Evolutionary conservation across 2,329 filamentous ascomycete genomes (phyloP), one percentile per base, ranked within the genome.

Genomic region (Dactylonectria estremocensis): DNA sequence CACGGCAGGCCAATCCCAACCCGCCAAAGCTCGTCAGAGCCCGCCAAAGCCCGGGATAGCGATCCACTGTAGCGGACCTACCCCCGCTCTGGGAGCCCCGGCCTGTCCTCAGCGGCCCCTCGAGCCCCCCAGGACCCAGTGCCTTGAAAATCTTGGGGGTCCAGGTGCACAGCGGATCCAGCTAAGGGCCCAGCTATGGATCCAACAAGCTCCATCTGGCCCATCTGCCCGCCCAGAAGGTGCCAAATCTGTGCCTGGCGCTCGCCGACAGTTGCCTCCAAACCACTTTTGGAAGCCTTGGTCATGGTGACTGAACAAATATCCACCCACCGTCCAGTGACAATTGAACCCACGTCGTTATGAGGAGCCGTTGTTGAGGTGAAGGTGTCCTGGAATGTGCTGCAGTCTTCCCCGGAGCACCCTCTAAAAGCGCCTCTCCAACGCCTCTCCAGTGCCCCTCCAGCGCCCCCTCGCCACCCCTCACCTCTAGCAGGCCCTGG

Each of bases 41-140:
- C 16, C 71, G 64, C 71, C 61, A 60, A 59, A 63, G 71, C 69
- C 67, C 71, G 70, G 62, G 64, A 54, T 56, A 54, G 53, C 69
- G 70, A 70, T 73, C 73, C 74, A 76, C 74, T 69, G 64, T 58
- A 67, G 68, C 73, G 74, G 74, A 66, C 70, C 69, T 50, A 67
- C 46, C 62, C 70, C 73, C 73, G 71, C 69, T 69, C 69, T 62
- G 61, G 69, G 62, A 65, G 66, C 60, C 64, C 57, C 63, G 45
- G 40, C 43, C 28, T 40, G 46, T 16, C 18, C 20, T 22, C 28
- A 40, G 16, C 28, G 28, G 52, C 35, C 45, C 35, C 50, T 55
- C 52, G 20, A 58, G 37, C 31, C 40, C 31, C 60, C 45, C 43
- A 35, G 24, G 31, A 20, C 14, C 24, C 43, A 35, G 24, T 43